Percentiles rank a stretch among this genome's conserved stretches.
Conservation (phyloP, 75 land plant genomes). For the Pseudotsuga menziesii region DNA sequence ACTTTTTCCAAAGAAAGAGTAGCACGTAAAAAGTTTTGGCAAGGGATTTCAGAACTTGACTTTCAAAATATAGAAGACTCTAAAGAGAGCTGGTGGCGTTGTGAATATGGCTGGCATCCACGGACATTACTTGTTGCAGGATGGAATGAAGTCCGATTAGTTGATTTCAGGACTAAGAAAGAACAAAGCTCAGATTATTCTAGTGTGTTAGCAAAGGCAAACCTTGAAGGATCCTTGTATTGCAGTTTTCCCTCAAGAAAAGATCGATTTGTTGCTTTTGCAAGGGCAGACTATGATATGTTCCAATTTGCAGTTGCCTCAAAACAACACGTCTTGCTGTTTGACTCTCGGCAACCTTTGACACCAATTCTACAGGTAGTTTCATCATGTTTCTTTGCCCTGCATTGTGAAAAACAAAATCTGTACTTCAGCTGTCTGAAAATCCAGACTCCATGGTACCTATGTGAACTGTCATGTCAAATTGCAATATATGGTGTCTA, state of each 20-base stretch:
- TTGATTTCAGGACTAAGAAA: slow-evolving; percentile 57
- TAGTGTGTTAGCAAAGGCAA: slow-evolving; percentile 27
- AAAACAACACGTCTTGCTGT: slow-evolving; percentile 43
- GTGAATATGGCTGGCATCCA: slow-evolving; percentile 80
- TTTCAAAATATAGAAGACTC: not conserved
- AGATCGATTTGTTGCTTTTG: slow-evolving; percentile 52
- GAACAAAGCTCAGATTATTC: slow-evolving; percentile 2
- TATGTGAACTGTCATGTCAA: too few species aligned
- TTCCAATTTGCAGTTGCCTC: slow-evolving; percentile 53
- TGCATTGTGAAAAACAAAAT: too few species aligned
- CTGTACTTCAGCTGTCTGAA: not conserved
- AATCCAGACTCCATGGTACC: not conserved
- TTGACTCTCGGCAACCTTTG: slow-evolving; percentile 58
- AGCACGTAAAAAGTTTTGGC: not conserved
- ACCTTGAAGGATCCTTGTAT: not conserved
- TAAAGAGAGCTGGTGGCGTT: slow-evolving; percentile 42
- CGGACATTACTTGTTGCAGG: slow-evolving; percentile 58
- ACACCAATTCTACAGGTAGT: slow-evolving; percentile 38
- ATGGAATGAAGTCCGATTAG: slow-evolving; percentile 33
- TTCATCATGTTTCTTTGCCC: too few species aligned
- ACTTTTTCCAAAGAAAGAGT: not conserved
- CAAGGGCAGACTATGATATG: slow-evolving; percentile 36
- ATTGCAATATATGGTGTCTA: too few species aligned
- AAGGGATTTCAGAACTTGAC: not conserved
- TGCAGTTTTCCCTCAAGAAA: slow-evolving; percentile 8